Evolutionary conservation across 2,329 filamentous ascomycete species (phyloP).

Genomic region (Periglandula ipomoeae): DNA sequence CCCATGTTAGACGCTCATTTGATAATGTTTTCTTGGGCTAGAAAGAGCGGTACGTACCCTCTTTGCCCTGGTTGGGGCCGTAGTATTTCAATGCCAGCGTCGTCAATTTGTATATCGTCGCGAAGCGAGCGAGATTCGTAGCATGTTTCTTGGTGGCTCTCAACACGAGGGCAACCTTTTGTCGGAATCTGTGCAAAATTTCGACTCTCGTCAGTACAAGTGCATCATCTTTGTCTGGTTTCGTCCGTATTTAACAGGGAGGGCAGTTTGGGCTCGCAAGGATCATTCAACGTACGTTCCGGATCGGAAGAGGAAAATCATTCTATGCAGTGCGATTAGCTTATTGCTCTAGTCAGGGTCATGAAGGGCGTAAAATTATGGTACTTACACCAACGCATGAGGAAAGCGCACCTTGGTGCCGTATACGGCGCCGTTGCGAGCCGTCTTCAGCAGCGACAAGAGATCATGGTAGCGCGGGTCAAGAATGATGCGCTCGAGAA

Average conservation of each 20-base stretch:
- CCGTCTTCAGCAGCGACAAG: constrained; percentile 79
- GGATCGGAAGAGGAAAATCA: constrained; percentile 94
- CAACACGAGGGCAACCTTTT: constrained; percentile 71
- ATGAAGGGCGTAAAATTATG: background rate
- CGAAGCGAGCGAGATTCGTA: constrained; percentile 84
- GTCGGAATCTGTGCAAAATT: constrained; percentile 42
- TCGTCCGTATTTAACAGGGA: background rate
- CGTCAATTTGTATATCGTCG: constrained; percentile 76
- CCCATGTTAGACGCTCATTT: background rate
- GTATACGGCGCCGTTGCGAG: constrained; percentile 95
- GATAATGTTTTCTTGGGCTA: background rate
- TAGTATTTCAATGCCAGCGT: constrained; percentile 66
- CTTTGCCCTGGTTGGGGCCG: constrained; percentile 49
- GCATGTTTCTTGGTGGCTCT: constrained; percentile 87
- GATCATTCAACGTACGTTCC: constrained; percentile 54
- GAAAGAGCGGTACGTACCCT: constrained; percentile 27
- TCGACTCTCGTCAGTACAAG: background rate
- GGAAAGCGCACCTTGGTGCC: constrained; percentile 97
- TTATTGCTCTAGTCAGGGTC: background rate
- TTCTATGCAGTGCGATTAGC: constrained; percentile 38
- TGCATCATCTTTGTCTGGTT: background rate
- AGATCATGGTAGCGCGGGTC: constrained; percentile 80
- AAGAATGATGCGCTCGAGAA: constrained; percentile 66
- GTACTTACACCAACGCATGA: constrained; percentile 71
- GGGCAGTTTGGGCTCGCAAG: background rate